phyloP scores from a whole-genome alignment of 139 green algal species.

The Raphidocelis subcapitata region DNA sequence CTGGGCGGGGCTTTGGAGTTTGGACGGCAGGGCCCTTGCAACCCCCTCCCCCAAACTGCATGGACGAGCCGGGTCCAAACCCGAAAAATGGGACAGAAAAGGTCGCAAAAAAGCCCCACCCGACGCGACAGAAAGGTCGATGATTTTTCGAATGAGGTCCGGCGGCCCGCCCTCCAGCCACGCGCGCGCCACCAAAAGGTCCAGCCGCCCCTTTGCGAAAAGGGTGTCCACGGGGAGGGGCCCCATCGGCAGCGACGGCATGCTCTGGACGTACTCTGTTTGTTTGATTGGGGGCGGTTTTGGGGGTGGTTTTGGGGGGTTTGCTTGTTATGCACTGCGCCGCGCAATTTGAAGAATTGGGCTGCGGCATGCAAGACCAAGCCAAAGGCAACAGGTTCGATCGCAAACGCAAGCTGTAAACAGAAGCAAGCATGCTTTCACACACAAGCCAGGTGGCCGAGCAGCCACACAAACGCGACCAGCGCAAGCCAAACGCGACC shows the following conservation, averaged over 20 bases:
- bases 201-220: conserved; percentile 62
- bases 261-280: conserved; percentile 1
- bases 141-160: conserved; percentile 19
- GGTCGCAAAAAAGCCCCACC: conserved; percentile 3
- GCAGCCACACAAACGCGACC: too few species aligned
- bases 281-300: conserved; percentile 8
- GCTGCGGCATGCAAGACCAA: too few species aligned
- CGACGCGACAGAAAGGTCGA: conserved; percentile 35
- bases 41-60: too few species aligned
- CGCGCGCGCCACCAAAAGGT: conserved; percentile 49
- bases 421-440: too few species aligned
- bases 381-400: too few species aligned
- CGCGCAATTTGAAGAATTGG: neutral
- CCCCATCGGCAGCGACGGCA: conserved; percentile 14
- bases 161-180: conserved; percentile 37
- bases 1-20: too few species aligned
- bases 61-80: too few species aligned
- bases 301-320: neutral
- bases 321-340: neutral
- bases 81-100: too few species aligned
- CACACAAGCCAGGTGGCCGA: too few species aligned
- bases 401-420: too few species aligned
- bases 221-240: conserved; percentile 60
- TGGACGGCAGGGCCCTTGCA: too few species aligned
- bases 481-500: neutral